These are phyloP conservation scores for Solanum chaucha DNA, from an alignment of 257 asterid genomes.

Conservation along the genomic window DNA sequence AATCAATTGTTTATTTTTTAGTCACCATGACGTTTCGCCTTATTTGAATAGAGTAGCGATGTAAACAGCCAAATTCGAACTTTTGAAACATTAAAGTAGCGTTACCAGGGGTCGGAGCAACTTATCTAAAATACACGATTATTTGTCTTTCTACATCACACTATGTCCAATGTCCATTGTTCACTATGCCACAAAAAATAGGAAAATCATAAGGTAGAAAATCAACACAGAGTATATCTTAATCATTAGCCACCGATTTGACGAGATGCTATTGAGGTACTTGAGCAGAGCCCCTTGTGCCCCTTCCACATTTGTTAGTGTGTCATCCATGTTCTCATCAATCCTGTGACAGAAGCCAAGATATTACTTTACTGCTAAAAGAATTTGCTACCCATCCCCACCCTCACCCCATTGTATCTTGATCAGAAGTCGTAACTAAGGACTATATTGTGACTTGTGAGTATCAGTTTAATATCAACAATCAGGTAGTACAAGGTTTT, in stretches of 20 bases:
- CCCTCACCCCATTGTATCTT: background rate
- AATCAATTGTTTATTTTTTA: too few species aligned
- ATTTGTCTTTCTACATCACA: constrained; percentile 7
- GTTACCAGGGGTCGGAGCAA: background rate
- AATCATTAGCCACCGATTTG: constrained; percentile 96
- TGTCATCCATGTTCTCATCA: constrained; percentile 88
- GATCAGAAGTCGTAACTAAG: background rate
- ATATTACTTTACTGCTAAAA: background rate
- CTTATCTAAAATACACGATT: constrained; percentile 6
- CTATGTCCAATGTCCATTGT: background rate
- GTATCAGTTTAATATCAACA: background rate
- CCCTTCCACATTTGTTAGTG: constrained; percentile 77
- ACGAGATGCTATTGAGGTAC: constrained; percentile 93
- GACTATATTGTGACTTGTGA: background rate
- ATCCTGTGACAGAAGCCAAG: constrained; percentile 36
- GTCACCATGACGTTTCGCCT: too few species aligned
- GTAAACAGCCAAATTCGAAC: background rate
- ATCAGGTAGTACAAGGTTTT: background rate
- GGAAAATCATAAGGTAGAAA: constrained; percentile 86
- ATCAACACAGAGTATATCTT: constrained; percentile 81
- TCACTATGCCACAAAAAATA: constrained; percentile 73
- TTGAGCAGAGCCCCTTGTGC: constrained; percentile 86
- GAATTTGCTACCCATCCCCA: background rate
- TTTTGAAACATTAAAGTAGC: background rate
- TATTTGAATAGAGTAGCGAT: too few species aligned